Base-by-base conservation (phyloP, 2,329 filamentous ascomycete species). In the Pseudogymnoascus sp. region DNA sequence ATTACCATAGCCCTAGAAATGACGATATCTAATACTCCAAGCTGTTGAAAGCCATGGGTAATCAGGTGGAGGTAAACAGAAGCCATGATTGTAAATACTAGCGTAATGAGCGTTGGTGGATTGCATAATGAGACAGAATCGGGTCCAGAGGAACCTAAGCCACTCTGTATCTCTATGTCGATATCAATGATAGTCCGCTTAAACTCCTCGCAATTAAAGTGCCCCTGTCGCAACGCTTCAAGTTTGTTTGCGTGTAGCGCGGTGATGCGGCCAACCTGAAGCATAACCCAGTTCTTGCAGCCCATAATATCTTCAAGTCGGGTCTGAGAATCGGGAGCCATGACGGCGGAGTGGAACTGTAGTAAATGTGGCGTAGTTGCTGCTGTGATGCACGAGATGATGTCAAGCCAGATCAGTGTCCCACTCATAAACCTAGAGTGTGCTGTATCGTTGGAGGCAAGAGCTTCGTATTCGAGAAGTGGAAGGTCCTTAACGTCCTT, bases 221-320 rank as follows among this genome's bases (percentile, higher is more conserved):
- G 21, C 10, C 64, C 66, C 17, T 64, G 42, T 23, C 65, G 70
- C 59, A 75, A 77, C 65, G 77, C 77, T 21, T 78, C 72, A 67
- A 79, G 79, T 72, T 86, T 87, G 79, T 81, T 85, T 1, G 79
- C 76, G 61, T 83, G 78, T 6, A 88, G 75, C 0, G 77, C 71
- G 13, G 83, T 76, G 56, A 84, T 79, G 19, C 83, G 78, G 11
- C 79, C 80, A 46, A 88, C 77, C n/a, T 79, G 74, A 53, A 82
- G 72, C 53, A 87, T 67, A 0, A 79, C 79, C 82, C 82, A 84
- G 70, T 86, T 87, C 50, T 82, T 75, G 64, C 83, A 77, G 1
- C 85, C 84, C 42, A 83, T 72, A 59, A 83, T 79, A 33, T 80
- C 77, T 59, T 81, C 78, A 62, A 86, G 65, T 37, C 67, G 67